Conservation (phyloP, 2,329 filamentous ascomycete genomes). For the Exophiala alcalophila region DNA sequence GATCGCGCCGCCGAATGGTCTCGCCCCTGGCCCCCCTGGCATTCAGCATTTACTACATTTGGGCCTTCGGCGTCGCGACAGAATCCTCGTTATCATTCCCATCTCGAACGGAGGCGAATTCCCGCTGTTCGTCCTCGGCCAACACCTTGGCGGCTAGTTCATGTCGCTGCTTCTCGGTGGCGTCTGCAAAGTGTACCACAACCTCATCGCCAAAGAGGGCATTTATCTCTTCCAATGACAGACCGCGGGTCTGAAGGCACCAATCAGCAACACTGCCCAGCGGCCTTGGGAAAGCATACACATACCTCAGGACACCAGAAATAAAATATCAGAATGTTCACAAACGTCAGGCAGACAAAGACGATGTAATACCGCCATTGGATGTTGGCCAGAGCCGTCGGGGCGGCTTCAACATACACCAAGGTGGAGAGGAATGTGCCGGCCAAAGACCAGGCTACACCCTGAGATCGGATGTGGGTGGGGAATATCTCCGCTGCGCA, state of each 20-base stretch:
- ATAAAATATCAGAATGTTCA: slow-evolving; percentile 23
- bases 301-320: slow-evolving; percentile 43
- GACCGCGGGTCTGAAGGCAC: slow-evolving; percentile 16
- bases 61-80: slow-evolving; percentile 13
- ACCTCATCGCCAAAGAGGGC: slow-evolving; percentile 23
- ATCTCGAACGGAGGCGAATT: slow-evolving; percentile 8
- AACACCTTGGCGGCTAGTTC: slow-evolving; percentile 16
- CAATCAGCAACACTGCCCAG: not conserved
- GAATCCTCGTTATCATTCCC: slow-evolving; percentile 8
- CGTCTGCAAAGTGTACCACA: slow-evolving; percentile 22
- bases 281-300: not conserved
- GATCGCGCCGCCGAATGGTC: no score
- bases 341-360: slow-evolving; percentile 43
- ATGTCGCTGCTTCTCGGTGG: slow-evolving; percentile 36
- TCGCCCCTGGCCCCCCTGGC: no score
- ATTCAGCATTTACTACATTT: no score
- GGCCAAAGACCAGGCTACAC: slow-evolving; percentile 23
- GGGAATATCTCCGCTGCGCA: slow-evolving; percentile 27
- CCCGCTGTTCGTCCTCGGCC: slow-evolving; percentile 19
- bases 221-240: slow-evolving; percentile 28
- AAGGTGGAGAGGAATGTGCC: slow-evolving; percentile 23
- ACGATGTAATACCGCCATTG: slow-evolving; percentile 37
- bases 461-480: slow-evolving; percentile 27
- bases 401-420: slow-evolving; percentile 22
- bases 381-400: slow-evolving; percentile 36